These are phyloP conservation scores for Aspergillus alliaceus DNA, from an alignment of 2,329 filamentous ascomycete genomes.

Conservation along the genomic window DNA sequence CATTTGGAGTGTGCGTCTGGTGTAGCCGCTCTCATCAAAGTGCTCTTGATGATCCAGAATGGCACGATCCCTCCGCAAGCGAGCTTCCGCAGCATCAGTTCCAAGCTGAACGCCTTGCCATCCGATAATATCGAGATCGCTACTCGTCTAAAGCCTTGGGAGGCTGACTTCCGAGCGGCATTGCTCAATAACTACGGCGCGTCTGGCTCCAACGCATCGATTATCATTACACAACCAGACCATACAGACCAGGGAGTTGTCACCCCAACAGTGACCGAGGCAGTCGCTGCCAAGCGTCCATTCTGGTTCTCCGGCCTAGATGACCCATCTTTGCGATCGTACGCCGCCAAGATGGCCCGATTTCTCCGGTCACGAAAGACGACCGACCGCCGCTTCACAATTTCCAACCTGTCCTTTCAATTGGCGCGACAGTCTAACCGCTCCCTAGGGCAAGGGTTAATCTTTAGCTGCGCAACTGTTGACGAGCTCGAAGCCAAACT, in stretches of 20 bases:
- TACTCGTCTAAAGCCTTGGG: conserved; percentile 14
- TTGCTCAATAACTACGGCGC: conserved; percentile 25
- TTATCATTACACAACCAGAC: conserved; percentile 1
- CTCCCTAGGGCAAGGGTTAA: background rate
- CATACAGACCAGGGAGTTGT: background rate
- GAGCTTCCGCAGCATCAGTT: conserved; percentile 24
- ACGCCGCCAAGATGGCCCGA: background rate
- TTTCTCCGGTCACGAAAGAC: background rate
- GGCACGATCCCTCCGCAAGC: conserved; percentile 26
- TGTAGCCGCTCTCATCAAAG: conserved; percentile 29
- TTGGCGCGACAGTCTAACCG: conserved; percentile 2
- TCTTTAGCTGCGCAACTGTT: background rate
- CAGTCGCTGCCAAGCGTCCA: conserved; percentile 10
- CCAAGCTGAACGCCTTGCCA: conserved; percentile 12
- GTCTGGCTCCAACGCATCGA: conserved; percentile 14
- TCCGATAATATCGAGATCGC: conserved; percentile 12
- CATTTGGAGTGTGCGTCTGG: conserved; percentile 35
- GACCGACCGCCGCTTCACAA: background rate
- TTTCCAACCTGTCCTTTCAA: background rate
- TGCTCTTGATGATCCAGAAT: conserved; percentile 29
- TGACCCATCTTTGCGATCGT: background rate
- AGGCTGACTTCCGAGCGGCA: conserved; percentile 17
- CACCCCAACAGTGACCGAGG: background rate
- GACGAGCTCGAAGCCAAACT: background rate
- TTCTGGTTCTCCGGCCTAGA: conserved; percentile 5